Evolutionary conservation across 805 yeast species (phyloP).

Genomic region (Barnettozyma pratensis): DNA sequence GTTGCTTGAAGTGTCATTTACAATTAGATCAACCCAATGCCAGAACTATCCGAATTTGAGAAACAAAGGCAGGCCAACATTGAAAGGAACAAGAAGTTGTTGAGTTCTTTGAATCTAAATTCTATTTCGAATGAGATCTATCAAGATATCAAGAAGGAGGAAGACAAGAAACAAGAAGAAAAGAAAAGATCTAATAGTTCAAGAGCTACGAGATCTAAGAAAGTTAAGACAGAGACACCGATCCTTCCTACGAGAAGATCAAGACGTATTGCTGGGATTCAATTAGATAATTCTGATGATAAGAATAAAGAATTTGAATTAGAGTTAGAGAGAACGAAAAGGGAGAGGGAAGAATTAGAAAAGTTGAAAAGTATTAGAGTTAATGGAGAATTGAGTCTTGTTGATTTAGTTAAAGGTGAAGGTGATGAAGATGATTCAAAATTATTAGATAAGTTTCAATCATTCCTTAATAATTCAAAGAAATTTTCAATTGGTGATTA

Average conservation of each 20-base stretch:
- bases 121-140: constrained; percentile 49
- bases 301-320: constrained; percentile 21
- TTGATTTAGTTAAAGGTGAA: constrained; percentile 48
- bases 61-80: constrained; percentile 71
- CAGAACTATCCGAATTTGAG: constrained; percentile 56
- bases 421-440: constrained; percentile 29
- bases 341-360: constrained; percentile 38
- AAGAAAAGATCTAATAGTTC: constrained; percentile 19
- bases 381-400: constrained; percentile 58
- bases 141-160: constrained; percentile 37
- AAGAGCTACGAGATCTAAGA: constrained; percentile 17
- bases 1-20: too few species aligned
- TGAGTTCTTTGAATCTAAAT: constrained; percentile 66
- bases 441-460: constrained; percentile 27
- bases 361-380: constrained; percentile 52
- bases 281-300: constrained; percentile 44
- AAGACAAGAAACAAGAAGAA: constrained; percentile 16
- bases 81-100: constrained; percentile 71
- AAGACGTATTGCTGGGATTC: constrained; percentile 69
- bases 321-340: constrained; percentile 26
- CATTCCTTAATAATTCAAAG: constrained; percentile 23
- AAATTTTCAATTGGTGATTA: constrained; percentile 65
- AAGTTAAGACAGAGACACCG: constrained; percentile 23
- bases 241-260: constrained; percentile 66
- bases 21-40: neutral